These are phyloP conservation scores for Lactifluus echinatus DNA, from an alignment of 768 basidiomycete species.

Conservation along the genomic window DNA sequence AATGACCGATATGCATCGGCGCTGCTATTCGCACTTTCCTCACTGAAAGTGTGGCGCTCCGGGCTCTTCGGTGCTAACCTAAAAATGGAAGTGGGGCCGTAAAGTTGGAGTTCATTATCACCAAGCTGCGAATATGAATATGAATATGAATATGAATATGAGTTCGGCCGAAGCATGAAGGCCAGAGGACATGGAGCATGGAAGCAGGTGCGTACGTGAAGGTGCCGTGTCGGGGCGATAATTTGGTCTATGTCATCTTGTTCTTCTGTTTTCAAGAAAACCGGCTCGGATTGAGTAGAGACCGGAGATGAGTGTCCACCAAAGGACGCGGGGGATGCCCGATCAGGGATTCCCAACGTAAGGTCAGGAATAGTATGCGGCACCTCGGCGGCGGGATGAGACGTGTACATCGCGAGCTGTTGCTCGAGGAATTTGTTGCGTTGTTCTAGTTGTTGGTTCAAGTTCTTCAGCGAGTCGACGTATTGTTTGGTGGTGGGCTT, in stretches of 20 bases:
- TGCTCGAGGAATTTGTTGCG: conserved; percentile 25
- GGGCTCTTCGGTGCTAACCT: conserved; percentile 23
- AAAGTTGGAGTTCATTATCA: conserved; percentile 25
- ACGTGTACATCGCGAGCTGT: conserved; percentile 13
- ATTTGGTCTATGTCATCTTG: conserved; percentile 16
- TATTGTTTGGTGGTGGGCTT: conserved; percentile 28
- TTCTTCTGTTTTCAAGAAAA: conserved; percentile 11
- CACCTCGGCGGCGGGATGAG: conserved; percentile 10
- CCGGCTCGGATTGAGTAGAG: conserved; percentile 10
- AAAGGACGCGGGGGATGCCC: conserved; percentile 6
- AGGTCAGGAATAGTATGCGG: conserved; percentile 5
- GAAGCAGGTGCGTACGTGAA: conserved; percentile 18
- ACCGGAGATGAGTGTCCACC: conserved; percentile 14
- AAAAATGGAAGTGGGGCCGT: conserved; percentile 28
- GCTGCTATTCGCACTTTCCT: conserved; percentile 1
- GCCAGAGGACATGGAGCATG: conserved; percentile 15
- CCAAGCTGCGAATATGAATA: conserved; percentile 18
- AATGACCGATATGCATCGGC: conserved; percentile 2
- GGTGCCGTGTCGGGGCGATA: conserved; percentile 4
- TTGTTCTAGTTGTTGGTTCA: conserved; percentile 24
- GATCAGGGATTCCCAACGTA: conserved; percentile 11
- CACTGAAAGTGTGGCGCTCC: conserved; percentile 2
- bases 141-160: not conserved
- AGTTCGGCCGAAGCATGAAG: conserved; percentile 13
- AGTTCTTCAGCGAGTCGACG: conserved; percentile 27